These are phyloP conservation scores for Apiotrichum porosum DNA, from an alignment of 1,284 basidiomycete genomes.

Conservation along the genomic window DNA sequence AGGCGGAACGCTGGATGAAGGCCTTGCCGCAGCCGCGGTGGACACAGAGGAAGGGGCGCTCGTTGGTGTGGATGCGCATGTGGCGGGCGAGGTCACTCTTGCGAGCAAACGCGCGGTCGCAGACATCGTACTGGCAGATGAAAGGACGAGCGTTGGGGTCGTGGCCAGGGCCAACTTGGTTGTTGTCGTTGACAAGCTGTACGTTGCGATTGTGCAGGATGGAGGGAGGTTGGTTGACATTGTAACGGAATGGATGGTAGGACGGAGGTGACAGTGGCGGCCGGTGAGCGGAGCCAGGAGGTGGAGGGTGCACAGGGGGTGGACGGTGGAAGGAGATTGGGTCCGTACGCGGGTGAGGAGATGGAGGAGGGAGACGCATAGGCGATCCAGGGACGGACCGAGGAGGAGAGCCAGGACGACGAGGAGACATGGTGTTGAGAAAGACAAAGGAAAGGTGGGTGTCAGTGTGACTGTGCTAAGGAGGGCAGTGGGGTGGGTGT, in stretches of 20 bases:
- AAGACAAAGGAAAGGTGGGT: too few relatives aligned
- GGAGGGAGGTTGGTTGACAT: neutral
- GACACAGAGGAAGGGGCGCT: conserved; percentile 46
- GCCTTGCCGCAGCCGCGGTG: conserved; percentile 43
- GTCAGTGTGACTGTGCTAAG: too few relatives aligned
- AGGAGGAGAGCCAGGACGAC: too few relatives aligned
- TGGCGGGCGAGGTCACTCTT: conserved; percentile 52
- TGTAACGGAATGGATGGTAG: neutral
- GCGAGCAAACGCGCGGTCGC: conserved; percentile 52
- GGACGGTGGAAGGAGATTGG: conserved; percentile 6
- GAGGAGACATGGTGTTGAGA: too few relatives aligned
- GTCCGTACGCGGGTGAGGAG: too few relatives aligned
- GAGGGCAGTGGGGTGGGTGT: neutral
- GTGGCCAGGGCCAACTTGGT: conserved; percentile 37
- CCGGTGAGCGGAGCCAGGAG: neutral
- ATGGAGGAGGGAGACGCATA: too few relatives aligned
- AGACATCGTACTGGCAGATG: conserved; percentile 44
- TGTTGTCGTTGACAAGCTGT: conserved; percentile 46
- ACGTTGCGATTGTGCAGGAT: conserved; percentile 1
- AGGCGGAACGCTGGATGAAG: conserved; percentile 49
- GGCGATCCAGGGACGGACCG: too few relatives aligned
- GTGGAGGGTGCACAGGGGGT: neutral
- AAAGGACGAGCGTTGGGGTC: conserved; percentile 37
- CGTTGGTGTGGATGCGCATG: conserved; percentile 50
- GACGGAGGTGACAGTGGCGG: neutral